Percentiles rank a stretch among this genome's conserved stretches.
Evolutionary conservation across 768 basidiomycete genomes (phyloP).

Genomic region (Pulveroboletus sp.): DNA sequence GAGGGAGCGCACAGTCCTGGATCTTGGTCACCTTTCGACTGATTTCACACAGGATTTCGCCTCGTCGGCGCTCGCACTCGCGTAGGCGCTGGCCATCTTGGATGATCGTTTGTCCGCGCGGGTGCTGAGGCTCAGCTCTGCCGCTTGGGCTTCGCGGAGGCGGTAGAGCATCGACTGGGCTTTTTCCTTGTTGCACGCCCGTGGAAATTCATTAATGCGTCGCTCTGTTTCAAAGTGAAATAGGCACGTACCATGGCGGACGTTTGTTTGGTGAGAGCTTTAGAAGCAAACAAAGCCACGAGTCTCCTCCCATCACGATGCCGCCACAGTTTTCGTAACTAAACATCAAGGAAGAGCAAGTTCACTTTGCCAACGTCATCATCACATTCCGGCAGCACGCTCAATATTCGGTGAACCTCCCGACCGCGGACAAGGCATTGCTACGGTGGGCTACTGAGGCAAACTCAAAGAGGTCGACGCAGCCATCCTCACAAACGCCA

Average conservation of each 20-base stretch:
- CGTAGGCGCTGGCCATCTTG: slow-evolving; percentile 87
- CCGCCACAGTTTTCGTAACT: slow-evolving; percentile 25
- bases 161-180: slow-evolving; percentile 93
- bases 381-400: slow-evolving; percentile 73
- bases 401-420: slow-evolving; percentile 62
- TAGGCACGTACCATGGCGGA: slow-evolving; percentile 15
- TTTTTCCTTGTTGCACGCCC: slow-evolving; percentile 99
- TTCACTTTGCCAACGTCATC: slow-evolving; percentile 73
- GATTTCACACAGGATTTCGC: slow-evolving; percentile 91
- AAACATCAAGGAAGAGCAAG: slow-evolving; percentile 53
- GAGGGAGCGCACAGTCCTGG: slow-evolving; percentile 70
- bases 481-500: slow-evolving; percentile 71
- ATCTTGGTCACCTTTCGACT: slow-evolving; percentile 97
- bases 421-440: slow-evolving; percentile 62
- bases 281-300: slow-evolving; percentile 25
- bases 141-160: slow-evolving; percentile 94
- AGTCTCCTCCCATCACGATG: too few relatives aligned
- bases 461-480: slow-evolving; percentile 79
- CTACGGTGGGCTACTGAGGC: slow-evolving; percentile 64
- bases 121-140: slow-evolving; percentile 88
- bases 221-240: too few relatives aligned
- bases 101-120: slow-evolving; percentile 84
- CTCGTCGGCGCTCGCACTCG: slow-evolving; percentile 94
- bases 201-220: not conserved
- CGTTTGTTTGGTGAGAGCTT: slow-evolving; percentile 25